phyloP scores from a whole-genome alignment of 2,329 filamentous ascomycete genomes.

The Xylaria arbuscula region DNA sequence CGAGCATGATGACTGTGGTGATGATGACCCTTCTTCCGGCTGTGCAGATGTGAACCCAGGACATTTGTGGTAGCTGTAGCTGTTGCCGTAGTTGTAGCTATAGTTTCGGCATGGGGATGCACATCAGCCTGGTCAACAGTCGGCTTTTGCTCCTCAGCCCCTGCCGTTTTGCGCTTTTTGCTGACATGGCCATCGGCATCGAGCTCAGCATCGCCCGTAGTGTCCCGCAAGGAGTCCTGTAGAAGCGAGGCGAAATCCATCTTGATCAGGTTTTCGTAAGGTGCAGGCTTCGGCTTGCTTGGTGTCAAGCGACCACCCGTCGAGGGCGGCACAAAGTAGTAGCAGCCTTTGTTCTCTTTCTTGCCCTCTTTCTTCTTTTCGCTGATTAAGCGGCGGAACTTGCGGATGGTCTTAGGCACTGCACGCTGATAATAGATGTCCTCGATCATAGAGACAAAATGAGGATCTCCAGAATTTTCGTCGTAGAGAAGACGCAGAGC shows the following conservation, averaged over 20 bases:
- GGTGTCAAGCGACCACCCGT: conserved; percentile 57
- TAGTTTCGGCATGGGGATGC: conserved; percentile 3
- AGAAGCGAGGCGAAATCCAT: conserved; percentile 52
- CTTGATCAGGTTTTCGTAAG: conserved; percentile 61
- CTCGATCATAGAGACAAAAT: conserved; percentile 68
- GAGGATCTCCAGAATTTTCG: conserved; percentile 62
- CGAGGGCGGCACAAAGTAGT: conserved; percentile 65
- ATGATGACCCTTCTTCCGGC: conserved; percentile 24
- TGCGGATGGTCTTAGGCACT: conserved; percentile 61
- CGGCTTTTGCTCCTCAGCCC: conserved; percentile 16
- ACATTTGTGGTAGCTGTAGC: conserved; percentile 9
- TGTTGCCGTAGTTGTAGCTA: background rate
- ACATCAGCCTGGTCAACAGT: conserved; percentile 14
- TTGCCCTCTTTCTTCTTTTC: conserved; percentile 68
- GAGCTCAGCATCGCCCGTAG: conserved; percentile 34
- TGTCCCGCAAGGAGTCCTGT: conserved; percentile 26
- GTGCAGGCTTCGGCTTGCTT: conserved; percentile 60
- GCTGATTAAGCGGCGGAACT: conserved; percentile 63
- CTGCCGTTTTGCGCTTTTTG: conserved; percentile 49
- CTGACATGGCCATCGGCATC: conserved; percentile 46
- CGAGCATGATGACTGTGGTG: conserved; percentile 30
- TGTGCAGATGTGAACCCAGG: conserved; percentile 23
- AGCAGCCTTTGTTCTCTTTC: conserved; percentile 61
- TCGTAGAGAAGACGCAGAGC: conserved; percentile 70
- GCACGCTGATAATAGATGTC: conserved; percentile 68